Evolutionary conservation across 2,329 filamentous ascomycete species (phyloP).

Genomic region (Stagonosporopsis rhizophila): DNA sequence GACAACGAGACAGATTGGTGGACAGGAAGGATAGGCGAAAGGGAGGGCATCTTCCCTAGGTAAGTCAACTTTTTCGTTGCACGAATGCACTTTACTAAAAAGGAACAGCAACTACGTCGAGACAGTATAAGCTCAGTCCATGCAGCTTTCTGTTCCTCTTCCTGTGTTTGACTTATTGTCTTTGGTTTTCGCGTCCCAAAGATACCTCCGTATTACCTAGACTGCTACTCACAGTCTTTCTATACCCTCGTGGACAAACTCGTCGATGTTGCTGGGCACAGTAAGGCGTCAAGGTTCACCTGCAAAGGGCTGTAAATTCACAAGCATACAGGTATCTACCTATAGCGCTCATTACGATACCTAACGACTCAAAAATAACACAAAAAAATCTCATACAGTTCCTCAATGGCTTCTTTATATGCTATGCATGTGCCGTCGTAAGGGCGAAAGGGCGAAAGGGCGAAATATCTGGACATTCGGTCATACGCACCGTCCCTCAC

Average conservation of each 20-base stretch:
- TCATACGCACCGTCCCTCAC: too few species aligned
- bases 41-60: constrained; percentile 93
- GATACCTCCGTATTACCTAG: constrained; percentile 24
- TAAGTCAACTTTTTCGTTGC: constrained; percentile 41
- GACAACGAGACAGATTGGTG: constrained; percentile 97
- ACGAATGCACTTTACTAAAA: background rate
- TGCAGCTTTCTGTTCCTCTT: background rate
- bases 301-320: background rate
- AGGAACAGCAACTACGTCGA: constrained; percentile 51
- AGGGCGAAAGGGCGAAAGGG: too few species aligned
- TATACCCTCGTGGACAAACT: background rate
- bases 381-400: too few species aligned
- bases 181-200: constrained; percentile 10
- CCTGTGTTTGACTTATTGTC: constrained; percentile 2
- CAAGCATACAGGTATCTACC: background rate
- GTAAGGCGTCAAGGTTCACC: constrained; percentile 21
- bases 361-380: background rate
- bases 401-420: too few species aligned
- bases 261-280: constrained; percentile 17
- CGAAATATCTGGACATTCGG: too few species aligned
- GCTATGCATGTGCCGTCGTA: too few species aligned
- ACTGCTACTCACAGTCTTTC: constrained; percentile 12
- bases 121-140: constrained; percentile 31
- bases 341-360: background rate
- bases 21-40: constrained; percentile 87